Conservation (phyloP, 768 basidiomycete species). For the Pleurotus citrinopileatus region DNA sequence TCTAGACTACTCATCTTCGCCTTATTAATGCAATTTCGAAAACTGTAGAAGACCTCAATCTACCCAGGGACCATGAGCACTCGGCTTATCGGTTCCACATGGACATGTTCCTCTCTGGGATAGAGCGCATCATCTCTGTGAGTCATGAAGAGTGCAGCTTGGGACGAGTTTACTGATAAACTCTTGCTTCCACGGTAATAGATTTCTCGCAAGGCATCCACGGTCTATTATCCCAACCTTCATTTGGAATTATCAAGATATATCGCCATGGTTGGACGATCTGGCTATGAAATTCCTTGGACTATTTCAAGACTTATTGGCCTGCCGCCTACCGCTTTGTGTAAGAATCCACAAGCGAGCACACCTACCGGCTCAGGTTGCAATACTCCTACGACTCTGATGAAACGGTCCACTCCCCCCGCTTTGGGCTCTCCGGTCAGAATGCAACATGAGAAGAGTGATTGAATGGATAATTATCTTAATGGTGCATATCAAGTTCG, state of each 20-base stretch:
- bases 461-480: slow-evolving; percentile 16
- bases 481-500: background rate
- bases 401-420: slow-evolving; percentile 24
- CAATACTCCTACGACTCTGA: slow-evolving; percentile 24
- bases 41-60: slow-evolving; percentile 58
- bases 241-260: slow-evolving; percentile 95
- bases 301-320: slow-evolving; percentile 78
- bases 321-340: slow-evolving; percentile 63
- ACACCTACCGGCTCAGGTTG: slow-evolving; percentile 19
- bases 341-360: slow-evolving; percentile 34
- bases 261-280: slow-evolving; percentile 58
- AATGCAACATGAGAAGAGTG: slow-evolving; percentile 42
- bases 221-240: slow-evolving; percentile 89
- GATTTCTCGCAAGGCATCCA: slow-evolving; percentile 95
- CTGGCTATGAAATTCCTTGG: slow-evolving; percentile 80
- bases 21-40: slow-evolving; percentile 80
- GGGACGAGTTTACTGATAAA: slow-evolving; percentile 2
- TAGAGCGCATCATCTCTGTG: slow-evolving; percentile 89
- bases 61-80: slow-evolving; percentile 66
- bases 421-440: slow-evolving; percentile 39
- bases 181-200: slow-evolving; percentile 24
- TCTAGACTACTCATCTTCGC: slow-evolving; percentile 82
- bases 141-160: slow-evolving; percentile 20
- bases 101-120: slow-evolving; percentile 87
- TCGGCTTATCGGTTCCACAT: slow-evolving; percentile 82